Conservation (phyloP, 176 grass and related monocot species). For the Triticum urartu region DNA sequence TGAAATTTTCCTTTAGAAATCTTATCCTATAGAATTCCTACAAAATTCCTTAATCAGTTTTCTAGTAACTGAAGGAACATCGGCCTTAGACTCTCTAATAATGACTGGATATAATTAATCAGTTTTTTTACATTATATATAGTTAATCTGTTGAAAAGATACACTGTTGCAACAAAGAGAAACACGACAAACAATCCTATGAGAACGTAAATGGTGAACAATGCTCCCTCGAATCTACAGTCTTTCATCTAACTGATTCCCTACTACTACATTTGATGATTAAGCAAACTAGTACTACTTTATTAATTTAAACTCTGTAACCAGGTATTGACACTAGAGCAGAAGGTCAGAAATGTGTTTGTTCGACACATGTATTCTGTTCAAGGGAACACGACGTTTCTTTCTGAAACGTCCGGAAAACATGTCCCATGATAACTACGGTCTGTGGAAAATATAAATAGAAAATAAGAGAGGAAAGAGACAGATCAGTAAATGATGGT, state of each 20-base stretch:
- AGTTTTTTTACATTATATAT: neutral
- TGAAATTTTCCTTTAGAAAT: too few species aligned
- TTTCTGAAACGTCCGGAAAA: too few species aligned
- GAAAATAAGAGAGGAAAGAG: too few species aligned
- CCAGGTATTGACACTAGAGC: neutral
- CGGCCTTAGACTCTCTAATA: neutral
- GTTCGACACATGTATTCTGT: too few species aligned
- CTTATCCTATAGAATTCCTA: too few species aligned
- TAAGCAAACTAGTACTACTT: neutral
- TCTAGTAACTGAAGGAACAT: neutral
- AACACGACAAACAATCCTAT: neutral
- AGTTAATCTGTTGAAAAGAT: neutral
- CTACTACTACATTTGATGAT: neutral
- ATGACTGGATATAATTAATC: neutral
- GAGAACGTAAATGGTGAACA: neutral
- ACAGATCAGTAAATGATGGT: too few species aligned
- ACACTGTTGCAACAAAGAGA: neutral
- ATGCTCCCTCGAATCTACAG: neutral
- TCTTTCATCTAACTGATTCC: neutral
- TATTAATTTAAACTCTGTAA: neutral
- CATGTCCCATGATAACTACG: too few species aligned
- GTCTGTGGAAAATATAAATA: too few species aligned
- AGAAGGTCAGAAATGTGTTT: too few species aligned
- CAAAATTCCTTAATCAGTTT: neutral
- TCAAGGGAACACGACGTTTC: too few species aligned